Percentiles rank a stretch among this genome's conserved stretches.
phyloP scores from a whole-genome alignment of 192 early-diverging fungal genomes.

The Chytriomyces sp. region DNA sequence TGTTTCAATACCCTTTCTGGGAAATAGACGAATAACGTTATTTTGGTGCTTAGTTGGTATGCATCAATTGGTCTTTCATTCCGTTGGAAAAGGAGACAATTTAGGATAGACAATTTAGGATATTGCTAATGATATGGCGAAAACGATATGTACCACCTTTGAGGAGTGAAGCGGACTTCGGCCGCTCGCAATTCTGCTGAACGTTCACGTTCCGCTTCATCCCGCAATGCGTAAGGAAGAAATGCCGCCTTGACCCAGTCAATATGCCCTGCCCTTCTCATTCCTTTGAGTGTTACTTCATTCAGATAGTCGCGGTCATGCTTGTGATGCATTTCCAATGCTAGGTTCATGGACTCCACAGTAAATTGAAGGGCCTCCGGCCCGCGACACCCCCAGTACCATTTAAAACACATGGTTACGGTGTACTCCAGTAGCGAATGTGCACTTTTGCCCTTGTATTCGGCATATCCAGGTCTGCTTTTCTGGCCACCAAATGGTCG shows the following conservation, averaged over 20 bases:
- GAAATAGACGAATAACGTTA: neutral
- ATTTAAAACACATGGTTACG: neutral
- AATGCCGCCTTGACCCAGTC: neutral
- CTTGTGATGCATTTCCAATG: neutral
- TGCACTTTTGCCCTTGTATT: neutral
- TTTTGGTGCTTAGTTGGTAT: too few relatives aligned
- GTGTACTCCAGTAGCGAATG: neutral
- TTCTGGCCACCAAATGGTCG: neutral
- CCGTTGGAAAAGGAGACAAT: neutral
- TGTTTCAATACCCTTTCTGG: neutral
- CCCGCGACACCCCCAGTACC: neutral
- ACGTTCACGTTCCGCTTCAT: neutral
- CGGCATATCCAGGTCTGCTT: neutral
- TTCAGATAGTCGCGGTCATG: neutral
- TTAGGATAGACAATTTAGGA: neutral
- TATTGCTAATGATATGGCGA: neutral
- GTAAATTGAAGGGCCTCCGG: neutral
- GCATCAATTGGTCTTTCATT: neutral
- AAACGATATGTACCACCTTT: neutral
- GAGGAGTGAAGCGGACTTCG: neutral
- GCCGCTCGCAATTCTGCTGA: neutral
- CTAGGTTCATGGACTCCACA: neutral
- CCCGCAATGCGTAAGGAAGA: neutral
- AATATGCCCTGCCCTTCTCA: neutral
- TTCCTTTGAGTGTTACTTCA: neutral